phyloP scores from a whole-genome alignment of 192 early-diverging fungal species.

The Coemansia sp. region DNA sequence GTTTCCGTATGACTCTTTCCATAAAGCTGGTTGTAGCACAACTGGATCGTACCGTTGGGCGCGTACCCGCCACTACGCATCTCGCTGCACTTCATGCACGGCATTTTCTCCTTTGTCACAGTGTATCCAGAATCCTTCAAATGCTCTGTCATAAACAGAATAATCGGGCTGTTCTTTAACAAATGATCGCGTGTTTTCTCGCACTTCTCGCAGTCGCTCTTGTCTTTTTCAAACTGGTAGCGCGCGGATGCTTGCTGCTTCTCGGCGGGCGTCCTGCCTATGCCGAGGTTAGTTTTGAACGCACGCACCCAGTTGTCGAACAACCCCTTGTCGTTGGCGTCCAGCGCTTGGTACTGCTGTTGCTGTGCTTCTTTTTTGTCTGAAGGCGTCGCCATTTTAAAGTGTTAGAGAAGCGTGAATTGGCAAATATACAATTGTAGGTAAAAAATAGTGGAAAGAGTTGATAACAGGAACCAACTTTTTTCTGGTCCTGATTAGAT shows the following conservation, averaged over 20 bases:
- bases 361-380: slow-evolving; percentile 21
- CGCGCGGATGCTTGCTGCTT: slow-evolving; percentile 34
- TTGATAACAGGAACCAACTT: no score
- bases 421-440: no score
- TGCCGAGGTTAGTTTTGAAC: slow-evolving; percentile 58
- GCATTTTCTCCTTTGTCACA: slow-evolving; percentile 59
- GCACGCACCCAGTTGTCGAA: slow-evolving; percentile 65
- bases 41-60: slow-evolving; percentile 68
- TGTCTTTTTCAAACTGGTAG: slow-evolving; percentile 55
- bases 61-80: slow-evolving; percentile 86
- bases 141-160: slow-evolving; percentile 82
- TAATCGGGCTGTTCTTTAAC: slow-evolving; percentile 69
- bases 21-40: slow-evolving; percentile 82
- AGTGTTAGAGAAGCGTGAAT: neutral
- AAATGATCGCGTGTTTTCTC: slow-evolving; percentile 77
- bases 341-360: slow-evolving; percentile 38
- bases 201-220: slow-evolving; percentile 61
- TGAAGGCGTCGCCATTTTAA: slow-evolving; percentile 11
- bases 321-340: slow-evolving; percentile 54
- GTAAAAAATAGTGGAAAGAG: no score
- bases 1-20: slow-evolving; percentile 83
- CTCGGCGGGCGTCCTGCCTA: slow-evolving; percentile 58
- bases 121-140: slow-evolving; percentile 66
- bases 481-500: no score
- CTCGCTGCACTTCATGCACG: slow-evolving; percentile 79